A percentile compares a stretch with the other conserved stretches of the same genome.
Conservation (phyloP, 495 filamentous ascomycete genomes). For the Penicillium crystallinum region DNA sequence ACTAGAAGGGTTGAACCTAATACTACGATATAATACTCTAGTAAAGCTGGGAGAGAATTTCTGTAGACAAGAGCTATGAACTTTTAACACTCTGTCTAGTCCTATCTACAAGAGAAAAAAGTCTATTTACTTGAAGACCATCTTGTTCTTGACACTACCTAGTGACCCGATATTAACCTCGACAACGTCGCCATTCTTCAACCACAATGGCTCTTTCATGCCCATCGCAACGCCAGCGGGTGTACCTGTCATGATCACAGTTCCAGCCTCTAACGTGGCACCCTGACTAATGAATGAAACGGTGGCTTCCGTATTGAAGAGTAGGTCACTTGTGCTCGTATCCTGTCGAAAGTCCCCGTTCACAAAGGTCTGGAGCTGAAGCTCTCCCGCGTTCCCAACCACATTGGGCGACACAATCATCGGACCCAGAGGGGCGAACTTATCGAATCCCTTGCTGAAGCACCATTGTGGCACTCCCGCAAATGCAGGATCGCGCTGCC, state of each 20-base stretch:
- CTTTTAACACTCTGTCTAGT: no score
- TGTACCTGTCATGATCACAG: constrained; percentile 73
- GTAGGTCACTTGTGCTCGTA: constrained; percentile 59
- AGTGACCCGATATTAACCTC: background rate
- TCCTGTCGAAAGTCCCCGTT: constrained; percentile 64
- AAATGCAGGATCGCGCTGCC: constrained; percentile 49
- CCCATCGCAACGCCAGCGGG: background rate
- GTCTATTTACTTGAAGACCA: background rate
- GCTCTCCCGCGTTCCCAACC: constrained; percentile 44
- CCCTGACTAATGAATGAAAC: constrained; percentile 62
- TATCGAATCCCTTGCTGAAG: constrained; percentile 51
- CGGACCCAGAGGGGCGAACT: constrained; percentile 53
- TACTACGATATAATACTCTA: no score
- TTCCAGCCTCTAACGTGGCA: constrained; percentile 63
- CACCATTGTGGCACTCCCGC: constrained; percentile 39
- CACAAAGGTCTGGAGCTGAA: constrained; percentile 55
- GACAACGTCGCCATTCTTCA: background rate
- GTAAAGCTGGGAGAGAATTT: no score
- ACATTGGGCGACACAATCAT: constrained; percentile 43
- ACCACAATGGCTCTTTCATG: background rate
- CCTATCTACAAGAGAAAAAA: no score
- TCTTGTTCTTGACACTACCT: background rate
- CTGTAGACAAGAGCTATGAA: no score
- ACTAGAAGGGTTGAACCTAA: no score
- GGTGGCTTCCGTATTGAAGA: constrained; percentile 62